A percentile compares a stretch with the other conserved stretches of the same genome.
These are phyloP conservation scores for Paramyrothecium sp. DNA, from an alignment of 2,329 filamentous ascomycete genomes.

Conservation along the genomic window DNA sequence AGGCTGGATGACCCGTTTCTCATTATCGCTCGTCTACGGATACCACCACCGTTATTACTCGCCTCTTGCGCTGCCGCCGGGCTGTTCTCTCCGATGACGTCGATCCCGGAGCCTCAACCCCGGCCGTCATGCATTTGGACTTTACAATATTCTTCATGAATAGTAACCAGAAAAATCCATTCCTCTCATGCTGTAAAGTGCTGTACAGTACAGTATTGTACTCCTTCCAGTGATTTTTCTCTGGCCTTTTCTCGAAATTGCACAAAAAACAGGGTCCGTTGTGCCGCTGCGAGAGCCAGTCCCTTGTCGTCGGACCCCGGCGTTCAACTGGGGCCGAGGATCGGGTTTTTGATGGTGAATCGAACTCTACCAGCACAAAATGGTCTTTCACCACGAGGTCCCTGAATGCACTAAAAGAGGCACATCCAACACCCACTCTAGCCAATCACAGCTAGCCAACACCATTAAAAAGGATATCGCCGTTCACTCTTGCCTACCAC, in stretches of 20 bases:
- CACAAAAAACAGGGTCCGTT: neutral
- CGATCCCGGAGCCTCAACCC: too few species aligned
- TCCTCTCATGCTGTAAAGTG: too few species aligned
- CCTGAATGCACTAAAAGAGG: neutral
- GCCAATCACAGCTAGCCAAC: neutral
- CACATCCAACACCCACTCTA: neutral
- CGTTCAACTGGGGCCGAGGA: neutral
- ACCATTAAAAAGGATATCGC: neutral
- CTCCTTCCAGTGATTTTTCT: too few species aligned
- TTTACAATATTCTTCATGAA: too few species aligned
- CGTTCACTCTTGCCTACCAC: too few species aligned
- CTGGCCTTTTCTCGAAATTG: neutral
- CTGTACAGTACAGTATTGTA: too few species aligned
- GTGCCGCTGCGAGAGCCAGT: neutral
- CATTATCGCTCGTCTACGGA: too few species aligned
- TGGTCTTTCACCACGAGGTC: neutral
- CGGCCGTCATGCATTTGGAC: neutral
- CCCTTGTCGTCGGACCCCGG: neutral
- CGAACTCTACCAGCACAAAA: neutral
- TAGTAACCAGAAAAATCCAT: too few species aligned
- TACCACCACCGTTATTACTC: too few species aligned
- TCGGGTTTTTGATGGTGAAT: slow-evolving; percentile 11
- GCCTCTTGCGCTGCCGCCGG: too few species aligned
- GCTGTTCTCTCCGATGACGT: too few species aligned
- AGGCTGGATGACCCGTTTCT: too few species aligned